A percentile compares a stretch with the other conserved stretches of the same genome.
These are phyloP conservation scores for Fusarium kyushuense DNA, from an alignment of 2,329 filamentous ascomycete species.

Conservation along the genomic window DNA sequence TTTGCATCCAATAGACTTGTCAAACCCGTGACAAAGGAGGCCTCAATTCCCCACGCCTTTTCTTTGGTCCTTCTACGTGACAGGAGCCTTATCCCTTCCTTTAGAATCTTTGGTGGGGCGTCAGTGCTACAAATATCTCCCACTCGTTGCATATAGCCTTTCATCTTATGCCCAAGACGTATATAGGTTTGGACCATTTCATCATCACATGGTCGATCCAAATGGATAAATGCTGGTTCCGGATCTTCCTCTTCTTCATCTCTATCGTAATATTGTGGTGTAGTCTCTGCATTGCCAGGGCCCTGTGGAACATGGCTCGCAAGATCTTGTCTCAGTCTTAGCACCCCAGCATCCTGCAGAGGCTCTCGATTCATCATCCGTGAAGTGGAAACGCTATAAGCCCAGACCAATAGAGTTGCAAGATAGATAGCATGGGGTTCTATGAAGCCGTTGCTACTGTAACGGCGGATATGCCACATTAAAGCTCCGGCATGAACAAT, in stretches of 20 bases:
- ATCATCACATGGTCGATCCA: slow-evolving; percentile 38
- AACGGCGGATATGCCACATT: slow-evolving; percentile 37
- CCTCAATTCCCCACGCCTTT: slow-evolving; percentile 20
- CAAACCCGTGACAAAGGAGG: slow-evolving; percentile 11
- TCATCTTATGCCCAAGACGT: slow-evolving; percentile 34
- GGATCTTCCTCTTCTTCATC: slow-evolving; percentile 14
- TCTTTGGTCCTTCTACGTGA: slow-evolving; percentile 4
- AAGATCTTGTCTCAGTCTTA: neutral
- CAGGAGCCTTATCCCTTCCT: slow-evolving; percentile 31
- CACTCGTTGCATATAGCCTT: slow-evolving; percentile 22
- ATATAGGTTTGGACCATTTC: slow-evolving; percentile 40
- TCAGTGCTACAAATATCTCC: slow-evolving; percentile 28
- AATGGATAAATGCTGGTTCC: slow-evolving; percentile 29
- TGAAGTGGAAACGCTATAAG: slow-evolving; percentile 27
- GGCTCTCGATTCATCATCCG: neutral
- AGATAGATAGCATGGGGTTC: slow-evolving; percentile 35
- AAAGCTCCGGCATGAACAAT: slow-evolving; percentile 35
- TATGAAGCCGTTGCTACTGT: slow-evolving; percentile 30
- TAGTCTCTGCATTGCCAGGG: neutral
- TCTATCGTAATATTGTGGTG: neutral
- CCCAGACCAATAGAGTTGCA: slow-evolving; percentile 31
- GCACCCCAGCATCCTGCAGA: neutral
- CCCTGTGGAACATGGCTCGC: neutral
- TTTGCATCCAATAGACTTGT: slow-evolving; percentile 4
- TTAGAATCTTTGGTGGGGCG: slow-evolving; percentile 28